These are phyloP conservation scores for Paecilomyces sp. DNA, from an alignment of 2,329 filamentous ascomycete genomes.

Conservation along the genomic window DNA sequence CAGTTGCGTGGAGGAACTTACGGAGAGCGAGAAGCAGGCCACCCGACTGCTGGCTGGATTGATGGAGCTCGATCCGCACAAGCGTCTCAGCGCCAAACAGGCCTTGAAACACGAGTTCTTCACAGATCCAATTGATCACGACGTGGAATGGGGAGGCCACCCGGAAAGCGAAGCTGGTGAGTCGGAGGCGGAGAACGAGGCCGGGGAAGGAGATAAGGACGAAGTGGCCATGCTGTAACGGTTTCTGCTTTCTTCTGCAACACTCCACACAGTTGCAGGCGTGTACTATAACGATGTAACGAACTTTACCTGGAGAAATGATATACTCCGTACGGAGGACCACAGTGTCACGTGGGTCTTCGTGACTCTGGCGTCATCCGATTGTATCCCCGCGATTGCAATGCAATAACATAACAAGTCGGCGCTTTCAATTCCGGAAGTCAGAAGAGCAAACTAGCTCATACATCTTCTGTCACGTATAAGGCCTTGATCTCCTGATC, in stretches of 20 bases:
- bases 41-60: slow-evolving; percentile 35
- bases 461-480: neutral
- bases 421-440: neutral
- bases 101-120: slow-evolving; percentile 41
- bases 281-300: neutral
- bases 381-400: neutral
- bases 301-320: neutral
- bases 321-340: neutral
- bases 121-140: slow-evolving; percentile 31
- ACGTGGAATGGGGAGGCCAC: slow-evolving; percentile 33
- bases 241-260: neutral
- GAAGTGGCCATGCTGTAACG: slow-evolving; percentile 31
- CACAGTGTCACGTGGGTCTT: neutral
- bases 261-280: neutral
- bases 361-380: slow-evolving; percentile 1
- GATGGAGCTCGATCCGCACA: slow-evolving; percentile 38
- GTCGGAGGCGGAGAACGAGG: slow-evolving; percentile 20
- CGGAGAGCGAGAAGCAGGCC: slow-evolving; percentile 39
- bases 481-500: neutral
- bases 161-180: slow-evolving; percentile 25
- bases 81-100: slow-evolving; percentile 35
- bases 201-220: slow-evolving; percentile 22
- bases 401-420: neutral
- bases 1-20: slow-evolving; percentile 63
- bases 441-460: neutral